phyloP scores from a whole-genome alignment of 2,329 filamentous ascomycete genomes.

The Exophiala sp. region DNA sequence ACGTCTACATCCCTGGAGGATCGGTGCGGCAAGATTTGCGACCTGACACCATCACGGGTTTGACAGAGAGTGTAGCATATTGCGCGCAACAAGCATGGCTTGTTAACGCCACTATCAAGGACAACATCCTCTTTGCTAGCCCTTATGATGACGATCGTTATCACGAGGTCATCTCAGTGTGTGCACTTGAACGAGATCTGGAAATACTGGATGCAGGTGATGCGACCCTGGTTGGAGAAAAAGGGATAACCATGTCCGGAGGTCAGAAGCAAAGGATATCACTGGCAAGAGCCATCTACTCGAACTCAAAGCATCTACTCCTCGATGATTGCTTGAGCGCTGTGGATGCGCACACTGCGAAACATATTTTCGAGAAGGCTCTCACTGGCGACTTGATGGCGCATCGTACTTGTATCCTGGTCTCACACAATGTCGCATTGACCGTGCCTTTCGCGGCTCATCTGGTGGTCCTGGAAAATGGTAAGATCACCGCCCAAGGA shows the following conservation, averaged over 20 bases:
- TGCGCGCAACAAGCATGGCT: constrained; percentile 97
- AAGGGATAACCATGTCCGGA: constrained; percentile 92
- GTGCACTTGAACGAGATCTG: constrained; percentile 84
- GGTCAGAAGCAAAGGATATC: constrained; percentile 98
- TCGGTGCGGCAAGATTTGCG: constrained; percentile 80
- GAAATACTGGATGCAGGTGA: constrained; percentile 91
- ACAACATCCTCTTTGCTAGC: constrained; percentile 90
- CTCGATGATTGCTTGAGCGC: constrained; percentile 95
- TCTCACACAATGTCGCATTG: constrained; percentile 91
- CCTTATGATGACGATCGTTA: constrained; percentile 79
- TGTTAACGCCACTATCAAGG: constrained; percentile 89
- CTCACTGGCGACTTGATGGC: constrained; percentile 86
- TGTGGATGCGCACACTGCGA: constrained; percentile 94
- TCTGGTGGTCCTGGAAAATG: constrained; percentile 84
- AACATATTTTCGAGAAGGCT: constrained; percentile 96
- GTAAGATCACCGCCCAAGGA: constrained; percentile 74
- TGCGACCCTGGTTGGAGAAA: constrained; percentile 91
- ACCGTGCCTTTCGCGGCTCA: constrained; percentile 77
- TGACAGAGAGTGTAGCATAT: constrained; percentile 91
- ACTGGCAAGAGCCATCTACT: constrained; percentile 94
- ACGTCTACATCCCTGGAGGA: constrained; percentile 80
- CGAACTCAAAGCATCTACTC: constrained; percentile 82
- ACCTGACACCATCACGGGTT: constrained; percentile 74
- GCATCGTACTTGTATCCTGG: constrained; percentile 84
- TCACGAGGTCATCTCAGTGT: constrained; percentile 81